Evolutionary conservation across 768 basidiomycete species (phyloP), one percentile per base, ranked within the genome.

Genomic region (Lentinula lateritia): DNA sequence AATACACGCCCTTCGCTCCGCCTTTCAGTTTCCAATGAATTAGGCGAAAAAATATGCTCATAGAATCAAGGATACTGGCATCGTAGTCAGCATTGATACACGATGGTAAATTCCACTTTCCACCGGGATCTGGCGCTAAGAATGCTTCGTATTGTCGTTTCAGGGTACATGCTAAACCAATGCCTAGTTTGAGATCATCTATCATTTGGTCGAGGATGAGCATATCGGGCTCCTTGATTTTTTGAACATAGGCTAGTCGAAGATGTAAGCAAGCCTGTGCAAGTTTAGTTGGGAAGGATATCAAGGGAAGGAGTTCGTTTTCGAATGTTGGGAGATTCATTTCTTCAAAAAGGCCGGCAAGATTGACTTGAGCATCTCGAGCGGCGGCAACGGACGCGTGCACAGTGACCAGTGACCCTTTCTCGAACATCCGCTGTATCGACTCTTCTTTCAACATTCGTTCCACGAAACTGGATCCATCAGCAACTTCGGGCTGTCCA

Each of bases 1-100:
- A 95, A 73, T 96, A 92, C 52, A 95, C 93, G 18, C 90, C 91
- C 71, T 93, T 94, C 62, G 87, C 83, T 18, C 90, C 93, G 65
- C 92, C 90, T 78, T 96, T 96, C 56, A 99, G 80, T 72, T 98
- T 96, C 92, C 90, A 94, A 66, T 96, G 93, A 20, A 98, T 87
- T 39, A 99, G 80, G 69, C 84, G 89, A 81, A 99, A 99, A 75
- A 98, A 95, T 69, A 88, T 87, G 6, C 86, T 82, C 63, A 98
- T 76, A 2, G 92, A 92, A 64, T 95, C 90, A 61, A 96, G 78
- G 60, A 99, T 88, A 1, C 93, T 93, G 18, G 80, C 74, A 72
- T 99, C 95, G 72, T 97, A 99, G 66, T 93, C 92, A 54, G 89
- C 87, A 66, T 86, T 87, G 65, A 97, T 90, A 69, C 95, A 96